Conservation (phyloP, 495 filamentous ascomycete species). For the Astrocystis sublimbata region DNA sequence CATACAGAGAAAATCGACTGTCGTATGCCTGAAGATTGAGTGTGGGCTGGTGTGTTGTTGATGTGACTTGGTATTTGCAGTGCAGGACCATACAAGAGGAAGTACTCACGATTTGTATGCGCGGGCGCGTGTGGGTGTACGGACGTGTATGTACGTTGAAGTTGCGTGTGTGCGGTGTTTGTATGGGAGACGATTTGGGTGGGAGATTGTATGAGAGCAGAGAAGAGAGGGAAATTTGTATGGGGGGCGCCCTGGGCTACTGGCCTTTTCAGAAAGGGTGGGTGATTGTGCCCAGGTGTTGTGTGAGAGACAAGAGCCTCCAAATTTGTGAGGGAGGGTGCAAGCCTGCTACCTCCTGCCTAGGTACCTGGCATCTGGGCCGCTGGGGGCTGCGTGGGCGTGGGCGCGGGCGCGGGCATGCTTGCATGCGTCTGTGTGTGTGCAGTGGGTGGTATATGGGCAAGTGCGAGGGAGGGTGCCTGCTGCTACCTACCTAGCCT, state of each 20-base stretch:
- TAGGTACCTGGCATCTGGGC: too few relatives aligned
- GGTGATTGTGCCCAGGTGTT: too few relatives aligned
- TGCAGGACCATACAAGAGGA: slow-evolving; percentile 33
- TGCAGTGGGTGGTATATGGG: slow-evolving; percentile 1
- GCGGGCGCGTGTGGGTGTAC: slow-evolving; percentile 14
- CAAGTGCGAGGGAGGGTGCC: slow-evolving; percentile 7
- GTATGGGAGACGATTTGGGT: slow-evolving; percentile 49
- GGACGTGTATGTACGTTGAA: slow-evolving; percentile 33
- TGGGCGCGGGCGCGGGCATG: too few relatives aligned
- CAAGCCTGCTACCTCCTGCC: too few relatives aligned
- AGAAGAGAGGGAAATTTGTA: slow-evolving; percentile 56
- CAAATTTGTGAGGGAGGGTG: slow-evolving; percentile 41
- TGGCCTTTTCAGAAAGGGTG: slow-evolving; percentile 63
- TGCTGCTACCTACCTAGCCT: slow-evolving; percentile 7
- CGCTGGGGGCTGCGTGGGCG: slow-evolving; percentile 8
- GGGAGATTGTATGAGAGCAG: slow-evolving; percentile 61
- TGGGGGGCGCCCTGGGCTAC: slow-evolving; percentile 51
- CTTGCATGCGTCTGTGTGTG: too few relatives aligned
- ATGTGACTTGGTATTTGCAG: slow-evolving; percentile 41
- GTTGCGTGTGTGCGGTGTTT: slow-evolving; percentile 53
- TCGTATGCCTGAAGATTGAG: background rate
- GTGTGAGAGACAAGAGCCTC: slow-evolving; percentile 42
- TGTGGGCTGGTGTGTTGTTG: slow-evolving; percentile 18
- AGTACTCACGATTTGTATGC: slow-evolving; percentile 42
- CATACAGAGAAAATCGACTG: background rate